A percentile compares a stretch with the other conserved stretches of the same genome.
Conservation (phyloP, 768 basidiomycete genomes). For the Austroboletus festivus region DNA sequence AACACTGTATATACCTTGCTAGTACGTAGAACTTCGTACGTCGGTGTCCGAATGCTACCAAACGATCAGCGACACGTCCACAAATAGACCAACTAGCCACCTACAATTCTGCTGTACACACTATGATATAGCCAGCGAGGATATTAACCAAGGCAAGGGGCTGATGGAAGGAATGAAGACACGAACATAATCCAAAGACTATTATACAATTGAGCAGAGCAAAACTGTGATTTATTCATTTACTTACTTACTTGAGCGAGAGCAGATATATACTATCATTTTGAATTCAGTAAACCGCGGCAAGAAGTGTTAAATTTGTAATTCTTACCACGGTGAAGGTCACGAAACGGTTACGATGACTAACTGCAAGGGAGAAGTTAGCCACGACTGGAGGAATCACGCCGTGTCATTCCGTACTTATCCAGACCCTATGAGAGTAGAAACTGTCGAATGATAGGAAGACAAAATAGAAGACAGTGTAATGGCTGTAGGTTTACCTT, state of each 20-base stretch:
- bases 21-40: neutral
- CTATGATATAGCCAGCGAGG: neutral
- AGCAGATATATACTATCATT: constrained; percentile 4
- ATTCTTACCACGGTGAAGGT: constrained; percentile 15
- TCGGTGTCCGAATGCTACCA: constrained; percentile 11
- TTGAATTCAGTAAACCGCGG: neutral
- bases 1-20: constrained; percentile 6
- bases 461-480: neutral
- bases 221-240: neutral
- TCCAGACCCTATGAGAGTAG: constrained; percentile 26
- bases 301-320: neutral
- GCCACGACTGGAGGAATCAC: neutral
- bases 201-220: neutral
- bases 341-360: constrained; percentile 13
- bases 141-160: no score
- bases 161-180: no score
- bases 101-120: constrained; percentile 2
- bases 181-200: constrained; percentile 19
- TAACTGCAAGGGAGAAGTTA: constrained; percentile 13
- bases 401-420: constrained; percentile 15
- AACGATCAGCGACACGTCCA: no score
- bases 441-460: constrained; percentile 14
- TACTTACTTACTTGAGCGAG: constrained; percentile 14
- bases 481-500: constrained; percentile 2
- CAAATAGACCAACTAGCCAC: neutral